A percentile compares a stretch with the other conserved stretches of the same genome.
Conservation (phyloP, 257 asterid genomes). For the Ehretia macrophylla region DNA sequence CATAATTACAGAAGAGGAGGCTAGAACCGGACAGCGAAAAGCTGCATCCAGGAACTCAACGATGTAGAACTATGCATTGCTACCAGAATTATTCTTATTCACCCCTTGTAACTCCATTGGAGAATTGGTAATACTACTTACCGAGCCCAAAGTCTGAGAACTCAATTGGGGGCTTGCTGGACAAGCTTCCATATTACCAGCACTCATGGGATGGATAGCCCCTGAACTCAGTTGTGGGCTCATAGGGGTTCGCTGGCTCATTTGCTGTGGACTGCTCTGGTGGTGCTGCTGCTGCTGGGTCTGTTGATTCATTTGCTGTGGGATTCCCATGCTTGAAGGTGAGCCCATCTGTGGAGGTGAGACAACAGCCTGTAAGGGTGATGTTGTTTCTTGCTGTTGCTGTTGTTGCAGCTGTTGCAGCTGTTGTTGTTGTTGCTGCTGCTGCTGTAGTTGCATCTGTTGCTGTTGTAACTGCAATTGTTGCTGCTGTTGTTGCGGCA, state of each 20-base stretch:
- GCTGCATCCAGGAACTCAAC: too few relatives aligned
- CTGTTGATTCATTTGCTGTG: conserved; percentile 58
- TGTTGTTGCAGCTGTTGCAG: conserved; percentile 29
- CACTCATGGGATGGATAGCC: conserved; percentile 57
- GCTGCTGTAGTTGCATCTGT: conserved; percentile 35
- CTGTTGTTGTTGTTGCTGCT: too few relatives aligned
- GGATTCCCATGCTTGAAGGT: conserved; percentile 63
- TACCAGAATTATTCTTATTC: conserved; percentile 65
- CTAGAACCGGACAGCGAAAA: background rate
- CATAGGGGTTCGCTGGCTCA: conserved; percentile 86
- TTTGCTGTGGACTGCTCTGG: conserved; percentile 87
- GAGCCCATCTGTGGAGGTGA: conserved; percentile 84
- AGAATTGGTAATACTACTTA: conserved; percentile 75
- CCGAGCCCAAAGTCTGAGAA: conserved; percentile 89
- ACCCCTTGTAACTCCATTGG: conserved; percentile 89
- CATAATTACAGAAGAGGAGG: too few relatives aligned
- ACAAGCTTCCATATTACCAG: conserved; percentile 72
- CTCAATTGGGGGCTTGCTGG: conserved; percentile 97
- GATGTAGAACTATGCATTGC: conserved; percentile 21
- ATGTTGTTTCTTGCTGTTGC: conserved; percentile 52
- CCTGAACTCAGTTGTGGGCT: conserved; percentile 98
- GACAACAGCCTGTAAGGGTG: conserved; percentile 66
- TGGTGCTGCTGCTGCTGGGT: conserved; percentile 39
- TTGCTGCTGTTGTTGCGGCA: conserved; percentile 58
- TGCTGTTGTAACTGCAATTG: conserved; percentile 31